Base-by-base conservation (phyloP, 352 stramenopile species). In the Nothophytophthora sp. region DNA sequence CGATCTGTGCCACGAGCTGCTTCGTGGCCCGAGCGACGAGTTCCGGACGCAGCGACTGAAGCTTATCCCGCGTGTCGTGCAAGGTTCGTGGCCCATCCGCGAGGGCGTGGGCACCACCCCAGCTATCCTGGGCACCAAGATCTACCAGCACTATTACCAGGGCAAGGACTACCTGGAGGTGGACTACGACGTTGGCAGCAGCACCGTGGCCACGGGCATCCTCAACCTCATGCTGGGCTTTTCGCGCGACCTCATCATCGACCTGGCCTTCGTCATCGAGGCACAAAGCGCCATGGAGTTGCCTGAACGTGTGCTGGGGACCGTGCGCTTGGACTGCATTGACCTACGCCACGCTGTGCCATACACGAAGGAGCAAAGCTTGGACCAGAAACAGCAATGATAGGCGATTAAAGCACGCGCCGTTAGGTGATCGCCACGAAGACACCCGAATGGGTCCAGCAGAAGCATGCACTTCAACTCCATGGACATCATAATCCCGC, bases 121-220 rank as follows among this genome's bases (percentile, higher is more conserved):
- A 0, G 85, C 88, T 8, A 93, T 98, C 45, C 66, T 97, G 25
- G 91, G 90, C 19, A 96, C 84, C 24, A 97, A 97, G 68, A 75
- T 97, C 16, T 79, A 80, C 42, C 76, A 89, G 57, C 72, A 78
- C n/a, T 95, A 91, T 39, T 77, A 79, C 42, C 76, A 73, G 28
- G 76, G 78, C 41, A 71, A 66, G 27, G 65, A 88, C 33, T 95
- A 80, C 53, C 54, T 88, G 20, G 84, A 95, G 35, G 63, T 82
- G 3, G 84, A 92, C 55, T 92, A 92, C 56, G 77, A 95, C 46
- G 89, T 95, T 37, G 64, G 58, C 18, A 92, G 80, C 57, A 90
- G 76, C 30, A 88, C 62, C 0, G 84, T 95, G 6, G 84, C 84
- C 1, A 78, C 69, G 2, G 71, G 70, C 10, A 67, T 95, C 19